Evolutionary conservation across 2,329 filamentous ascomycete genomes (phyloP).

Genomic region (Alternaria solani): DNA sequence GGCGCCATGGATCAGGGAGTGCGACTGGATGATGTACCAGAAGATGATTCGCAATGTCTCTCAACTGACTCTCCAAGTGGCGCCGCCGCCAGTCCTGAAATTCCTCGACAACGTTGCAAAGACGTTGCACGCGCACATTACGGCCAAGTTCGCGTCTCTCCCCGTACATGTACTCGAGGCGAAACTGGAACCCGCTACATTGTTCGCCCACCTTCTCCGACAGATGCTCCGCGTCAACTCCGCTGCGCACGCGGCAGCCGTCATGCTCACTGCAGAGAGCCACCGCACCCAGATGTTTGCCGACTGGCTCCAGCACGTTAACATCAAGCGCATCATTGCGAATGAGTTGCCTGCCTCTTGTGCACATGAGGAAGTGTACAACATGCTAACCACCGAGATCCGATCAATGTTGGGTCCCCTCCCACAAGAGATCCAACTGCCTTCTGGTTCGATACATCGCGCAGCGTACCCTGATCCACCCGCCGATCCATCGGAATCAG

Average conservation of each 20-base stretch:
- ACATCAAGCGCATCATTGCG: constrained; percentile 64
- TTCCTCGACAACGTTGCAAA: constrained; percentile 88
- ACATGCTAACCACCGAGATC: constrained; percentile 67
- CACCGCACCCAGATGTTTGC: constrained; percentile 95
- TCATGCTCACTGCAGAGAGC: constrained; percentile 86
- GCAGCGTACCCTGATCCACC: constrained; percentile 34
- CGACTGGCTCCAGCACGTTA: constrained; percentile 77
- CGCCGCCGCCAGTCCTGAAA: constrained; percentile 85
- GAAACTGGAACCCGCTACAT: constrained; percentile 84
- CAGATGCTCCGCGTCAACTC: constrained; percentile 91
- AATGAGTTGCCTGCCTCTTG: constrained; percentile 62
- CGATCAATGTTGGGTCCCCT: constrained; percentile 74
- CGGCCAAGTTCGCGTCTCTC: constrained; percentile 83
- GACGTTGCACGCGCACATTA: constrained; percentile 80
- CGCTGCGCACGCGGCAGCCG: constrained; percentile 91
- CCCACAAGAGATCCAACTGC: constrained; percentile 70
- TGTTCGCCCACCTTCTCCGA: constrained; percentile 86
- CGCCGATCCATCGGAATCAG: constrained; percentile 54
- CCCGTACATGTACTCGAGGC: constrained; percentile 86
- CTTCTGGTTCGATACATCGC: constrained; percentile 60
- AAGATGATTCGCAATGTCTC: constrained; percentile 94
- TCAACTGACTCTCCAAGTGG: constrained; percentile 87
- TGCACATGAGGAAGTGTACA: constrained; percentile 64
- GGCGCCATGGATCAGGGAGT: constrained; percentile 93
- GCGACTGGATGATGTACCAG: constrained; percentile 94